phyloP scores from a whole-genome alignment of 139 green algal species.

The Monoraphidium neglectum region DNA sequence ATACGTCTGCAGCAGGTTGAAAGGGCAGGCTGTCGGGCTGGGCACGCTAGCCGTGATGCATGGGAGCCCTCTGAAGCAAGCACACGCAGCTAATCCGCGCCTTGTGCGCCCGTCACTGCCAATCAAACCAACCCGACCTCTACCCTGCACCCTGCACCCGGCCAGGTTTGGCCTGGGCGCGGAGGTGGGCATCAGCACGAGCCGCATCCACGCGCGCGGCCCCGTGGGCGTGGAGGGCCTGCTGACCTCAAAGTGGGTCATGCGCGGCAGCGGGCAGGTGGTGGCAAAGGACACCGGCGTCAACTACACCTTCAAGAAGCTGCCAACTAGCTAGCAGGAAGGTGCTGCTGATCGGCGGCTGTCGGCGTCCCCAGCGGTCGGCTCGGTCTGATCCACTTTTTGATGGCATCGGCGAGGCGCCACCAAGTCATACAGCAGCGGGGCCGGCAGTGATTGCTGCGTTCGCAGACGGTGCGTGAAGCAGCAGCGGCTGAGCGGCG shows the following conservation, averaged over 20 bases:
- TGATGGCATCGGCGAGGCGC: too few relatives aligned
- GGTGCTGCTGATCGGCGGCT: too few relatives aligned
- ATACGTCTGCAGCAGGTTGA: not conserved
- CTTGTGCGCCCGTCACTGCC: not conserved
- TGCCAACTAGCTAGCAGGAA: conserved; percentile 39
- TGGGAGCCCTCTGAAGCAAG: too few relatives aligned
- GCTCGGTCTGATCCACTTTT: too few relatives aligned
- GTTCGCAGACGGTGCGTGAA: too few relatives aligned
- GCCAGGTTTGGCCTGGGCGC: conserved; percentile 91
- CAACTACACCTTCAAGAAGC: conserved; percentile 83
- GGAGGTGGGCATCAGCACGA: conserved; percentile 97
- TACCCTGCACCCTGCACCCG: not conserved
- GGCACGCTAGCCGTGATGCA: too few relatives aligned
- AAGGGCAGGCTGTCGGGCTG: too few relatives aligned
- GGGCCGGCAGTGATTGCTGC: too few relatives aligned
- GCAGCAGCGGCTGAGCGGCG: too few relatives aligned
- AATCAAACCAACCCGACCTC: not conserved
- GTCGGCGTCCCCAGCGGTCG: too few relatives aligned
- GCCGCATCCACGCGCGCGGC: conserved; percentile 95
- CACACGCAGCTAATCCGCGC: too few relatives aligned
- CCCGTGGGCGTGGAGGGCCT: conserved; percentile 98
- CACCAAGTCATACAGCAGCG: too few relatives aligned
- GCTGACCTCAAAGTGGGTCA: conserved; percentile 92
- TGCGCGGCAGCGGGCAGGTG: conserved; percentile 84
- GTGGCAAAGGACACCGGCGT: conserved; percentile 93